Base-by-base conservation (phyloP, 2,329 filamentous ascomycete species). In the Penicillium vulpinum region DNA sequence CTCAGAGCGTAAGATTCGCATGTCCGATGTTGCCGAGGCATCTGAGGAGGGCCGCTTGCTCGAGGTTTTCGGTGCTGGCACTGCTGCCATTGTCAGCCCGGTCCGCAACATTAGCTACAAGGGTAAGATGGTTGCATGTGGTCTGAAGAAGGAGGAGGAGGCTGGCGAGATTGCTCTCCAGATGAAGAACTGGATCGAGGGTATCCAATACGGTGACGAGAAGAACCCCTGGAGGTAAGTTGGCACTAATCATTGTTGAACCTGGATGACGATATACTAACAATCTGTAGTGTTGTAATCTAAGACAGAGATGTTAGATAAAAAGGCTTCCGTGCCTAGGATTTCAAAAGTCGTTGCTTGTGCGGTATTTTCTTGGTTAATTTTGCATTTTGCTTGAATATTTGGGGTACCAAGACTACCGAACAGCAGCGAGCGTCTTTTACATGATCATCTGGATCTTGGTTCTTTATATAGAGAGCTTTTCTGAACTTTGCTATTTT, bases 181-280 rank as follows among this genome's bases (percentile, higher is more conserved):
- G 76, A 92, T 99, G 88, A 96, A 96, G 85, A 85, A 88, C 68
- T 99, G 94, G 94, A 97, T 99, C 61, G 92, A 96, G 80, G 88
- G 80, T 28, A 92, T 95, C 66, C 93, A 97, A 79, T 97, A 97
- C 73, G 94, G 94, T 62, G 92, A 97, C 63, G 89, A 93, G 76
- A 85, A 91, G 73, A 91, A 97, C 74, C 83, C 88, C 64, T 99
- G 94, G 94, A 97, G 92, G 82, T 88, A 87, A 74, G 78, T 71
- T 40, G 18, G 5, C 24, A 33, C 13, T 5, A 2, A 15, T 44
- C 10, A 10, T 16, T 51, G 1, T 33, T 28, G 16, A 13, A n/a
- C 8, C 28, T 2, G 22, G 29, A 22, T 33, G 6, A 40, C 9
- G 2, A 39, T 45, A 22, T 44, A 41, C 48, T 56, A 28, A 56